Percentiles rank a stretch among this genome's conserved stretches.
Evolutionary conservation across 129 eudicot genomes (phyloP).

Genomic region (Heracleum sosnowskyi): DNA sequence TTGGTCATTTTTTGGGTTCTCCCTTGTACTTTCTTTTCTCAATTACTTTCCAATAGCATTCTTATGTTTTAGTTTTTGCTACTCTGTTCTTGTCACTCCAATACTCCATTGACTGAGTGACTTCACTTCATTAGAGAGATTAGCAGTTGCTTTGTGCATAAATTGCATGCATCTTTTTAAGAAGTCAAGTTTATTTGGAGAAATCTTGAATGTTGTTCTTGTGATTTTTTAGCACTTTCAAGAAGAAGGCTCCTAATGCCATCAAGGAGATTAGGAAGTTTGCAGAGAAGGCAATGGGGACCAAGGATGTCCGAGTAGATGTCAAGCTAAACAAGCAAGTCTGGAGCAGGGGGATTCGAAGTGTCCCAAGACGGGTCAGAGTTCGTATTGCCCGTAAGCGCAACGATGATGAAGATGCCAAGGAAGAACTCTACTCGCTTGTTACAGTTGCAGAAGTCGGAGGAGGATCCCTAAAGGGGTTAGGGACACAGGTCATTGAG

Average conservation of each 20-base stretch:
- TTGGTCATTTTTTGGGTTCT: no score
- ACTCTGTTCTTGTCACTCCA: no score
- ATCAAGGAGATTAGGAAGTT: slow-evolving; percentile 43
- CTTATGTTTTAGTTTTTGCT: no score
- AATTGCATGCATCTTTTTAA: not conserved
- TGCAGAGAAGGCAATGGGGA: slow-evolving; percentile 42
- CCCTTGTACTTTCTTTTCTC: no score
- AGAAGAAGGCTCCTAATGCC: slow-evolving; percentile 39
- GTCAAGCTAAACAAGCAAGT: slow-evolving; percentile 40
- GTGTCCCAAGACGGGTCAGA: slow-evolving; percentile 31
- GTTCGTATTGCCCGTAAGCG: slow-evolving; percentile 10
- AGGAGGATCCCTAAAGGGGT: not conserved
- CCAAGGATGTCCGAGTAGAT: slow-evolving; percentile 41
- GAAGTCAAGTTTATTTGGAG: not conserved
- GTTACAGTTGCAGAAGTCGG: slow-evolving; percentile 2
- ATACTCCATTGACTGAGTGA: no score
- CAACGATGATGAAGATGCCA: slow-evolving; percentile 8
- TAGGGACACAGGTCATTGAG: slow-evolving; percentile 4
- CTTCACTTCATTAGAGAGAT: no score
- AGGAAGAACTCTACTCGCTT: slow-evolving; percentile 7
- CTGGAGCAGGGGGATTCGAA: slow-evolving; percentile 44
- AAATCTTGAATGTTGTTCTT: not conserved
- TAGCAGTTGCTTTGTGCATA: no score
- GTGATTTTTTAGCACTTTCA: slow-evolving; percentile 2
- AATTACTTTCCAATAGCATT: no score